phyloP scores from a whole-genome alignment of 805 yeast genomes.

The Torulaspora delbrueckii region DNA sequence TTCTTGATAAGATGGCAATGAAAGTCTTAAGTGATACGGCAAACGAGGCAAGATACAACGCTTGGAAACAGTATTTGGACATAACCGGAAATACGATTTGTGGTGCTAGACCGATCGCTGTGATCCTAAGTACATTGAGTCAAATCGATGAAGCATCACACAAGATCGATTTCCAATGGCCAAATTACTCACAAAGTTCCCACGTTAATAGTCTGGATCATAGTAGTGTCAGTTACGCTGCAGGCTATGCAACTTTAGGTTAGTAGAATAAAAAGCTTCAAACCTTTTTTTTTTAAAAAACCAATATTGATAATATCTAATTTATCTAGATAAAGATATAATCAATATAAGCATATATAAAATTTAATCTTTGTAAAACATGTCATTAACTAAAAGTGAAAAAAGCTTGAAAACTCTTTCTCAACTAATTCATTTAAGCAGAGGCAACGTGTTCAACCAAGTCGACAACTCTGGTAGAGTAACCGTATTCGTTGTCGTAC shows the following conservation, averaged over 20 bases:
- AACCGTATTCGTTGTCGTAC: conserved; percentile 75
- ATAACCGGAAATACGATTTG: conserved; percentile 85
- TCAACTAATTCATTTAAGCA: conserved; percentile 18
- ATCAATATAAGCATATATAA: conserved; percentile 5
- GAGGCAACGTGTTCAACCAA: conserved; percentile 60
- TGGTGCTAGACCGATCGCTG: conserved; percentile 78
- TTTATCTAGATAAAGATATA: conserved; percentile 8
- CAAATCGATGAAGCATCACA: conserved; percentile 10
- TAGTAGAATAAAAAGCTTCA: background rate
- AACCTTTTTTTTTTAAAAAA: background rate
- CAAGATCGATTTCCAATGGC: conserved; percentile 53
- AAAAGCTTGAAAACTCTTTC: conserved; percentile 1
- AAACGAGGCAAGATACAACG: conserved; percentile 47
- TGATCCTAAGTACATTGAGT: conserved; percentile 50
- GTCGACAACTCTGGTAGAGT: conserved; percentile 73
- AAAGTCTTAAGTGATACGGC: conserved; percentile 39
- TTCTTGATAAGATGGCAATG: conserved; percentile 70
- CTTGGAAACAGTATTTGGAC: conserved; percentile 64
- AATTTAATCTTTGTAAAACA: conserved; percentile 9
- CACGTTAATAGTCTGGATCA: conserved; percentile 46
- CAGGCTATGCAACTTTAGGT: conserved; percentile 51
- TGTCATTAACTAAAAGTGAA: conserved; percentile 11
- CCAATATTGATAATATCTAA: conserved; percentile 1
- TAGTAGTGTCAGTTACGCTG: conserved; percentile 87
- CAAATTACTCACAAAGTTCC: conserved; percentile 75